Evolutionary conservation across 805 yeast species (phyloP).

Genomic region (Metahyphopichia silvanorum): DNA sequence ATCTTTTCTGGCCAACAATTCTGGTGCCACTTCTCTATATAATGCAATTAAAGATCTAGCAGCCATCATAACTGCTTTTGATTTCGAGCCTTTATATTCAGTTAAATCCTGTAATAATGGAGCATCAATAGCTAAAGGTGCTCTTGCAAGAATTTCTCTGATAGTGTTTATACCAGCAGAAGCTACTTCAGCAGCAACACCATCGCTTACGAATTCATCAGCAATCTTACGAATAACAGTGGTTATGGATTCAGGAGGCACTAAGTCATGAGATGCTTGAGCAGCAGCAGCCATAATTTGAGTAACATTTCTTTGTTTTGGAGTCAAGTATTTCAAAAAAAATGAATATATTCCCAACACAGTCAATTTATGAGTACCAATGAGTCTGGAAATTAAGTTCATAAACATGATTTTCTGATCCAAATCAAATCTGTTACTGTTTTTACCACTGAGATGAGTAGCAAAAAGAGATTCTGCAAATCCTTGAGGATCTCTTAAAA

Average conservation of each 20-base stretch:
- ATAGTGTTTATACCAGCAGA: constrained; percentile 97
- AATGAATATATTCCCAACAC: constrained; percentile 87
- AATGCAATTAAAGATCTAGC: constrained; percentile 83
- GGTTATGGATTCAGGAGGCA: constrained; percentile 88
- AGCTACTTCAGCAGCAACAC: constrained; percentile 97
- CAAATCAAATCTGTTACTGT: constrained; percentile 65
- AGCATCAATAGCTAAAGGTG: constrained; percentile 90
- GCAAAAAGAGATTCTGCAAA: constrained; percentile 85
- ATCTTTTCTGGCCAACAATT: constrained; percentile 85
- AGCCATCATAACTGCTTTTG: constrained; percentile 92
- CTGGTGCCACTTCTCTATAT: constrained; percentile 95
- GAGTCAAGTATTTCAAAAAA: constrained; percentile 85
- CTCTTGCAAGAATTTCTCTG: constrained; percentile 88
- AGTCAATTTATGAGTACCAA: constrained; percentile 92
- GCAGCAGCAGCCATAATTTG: constrained; percentile 97
- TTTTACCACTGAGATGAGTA: constrained; percentile 67
- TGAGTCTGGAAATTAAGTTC: constrained; percentile 82
- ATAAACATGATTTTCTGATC: constrained; percentile 88
- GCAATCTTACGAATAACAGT: constrained; percentile 88
- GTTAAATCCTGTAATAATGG: constrained; percentile 84
- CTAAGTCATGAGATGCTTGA: constrained; percentile 93
- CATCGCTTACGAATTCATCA: constrained; percentile 96
- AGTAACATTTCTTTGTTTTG: constrained; percentile 92
- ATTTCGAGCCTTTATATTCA: constrained; percentile 88
- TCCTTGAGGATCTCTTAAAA: constrained; percentile 95